Conservation (phyloP, 192 early-diverging fungal genomes). For the Cetraspora pellucida region DNA sequence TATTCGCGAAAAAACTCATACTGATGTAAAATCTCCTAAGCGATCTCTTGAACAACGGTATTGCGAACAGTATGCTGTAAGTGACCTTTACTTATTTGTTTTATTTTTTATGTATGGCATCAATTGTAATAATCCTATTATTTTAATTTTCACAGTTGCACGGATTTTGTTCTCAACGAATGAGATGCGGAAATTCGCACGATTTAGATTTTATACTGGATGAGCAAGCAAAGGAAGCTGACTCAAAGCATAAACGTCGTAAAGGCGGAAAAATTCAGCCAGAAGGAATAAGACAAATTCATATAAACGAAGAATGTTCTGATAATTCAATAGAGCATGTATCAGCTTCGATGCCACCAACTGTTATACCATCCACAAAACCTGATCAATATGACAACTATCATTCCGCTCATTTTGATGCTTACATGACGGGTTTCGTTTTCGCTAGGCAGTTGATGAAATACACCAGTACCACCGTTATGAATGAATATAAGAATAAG, state of each 20-base stretch:
- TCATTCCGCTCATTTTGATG: conserved; percentile 93
- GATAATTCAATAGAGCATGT: conserved; percentile 28
- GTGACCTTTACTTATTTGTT: conserved; percentile 21
- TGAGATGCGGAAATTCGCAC: conserved; percentile 73
- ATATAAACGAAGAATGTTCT: not conserved
- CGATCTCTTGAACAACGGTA: conserved; percentile 47
- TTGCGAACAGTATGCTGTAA: conserved; percentile 87
- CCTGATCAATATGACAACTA: conserved; percentile 53
- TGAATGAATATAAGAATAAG: conserved; percentile 68
- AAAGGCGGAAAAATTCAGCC: conserved; percentile 34
- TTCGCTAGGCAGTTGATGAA: conserved; percentile 64
- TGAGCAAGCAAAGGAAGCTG: conserved; percentile 49
- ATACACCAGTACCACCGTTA: conserved; percentile 31
- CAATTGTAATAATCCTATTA: not conserved
- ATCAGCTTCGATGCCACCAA: not conserved
- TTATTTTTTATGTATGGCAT: not conserved
- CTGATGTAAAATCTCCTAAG: not conserved
- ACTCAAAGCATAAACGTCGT: conserved; percentile 44
- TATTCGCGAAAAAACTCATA: not conserved
- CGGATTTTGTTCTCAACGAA: conserved; percentile 76
- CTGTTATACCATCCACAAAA: conserved; percentile 15
- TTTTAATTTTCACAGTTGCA: conserved; percentile 54
- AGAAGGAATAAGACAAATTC: not conserved
- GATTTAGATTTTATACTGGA: conserved; percentile 90
- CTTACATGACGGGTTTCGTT: conserved; percentile 95